Percentiles rank a stretch among this genome's conserved stretches.
phyloP scores from a whole-genome alignment of 2,329 filamentous ascomycete species.

The Aspergillus sp. region DNA sequence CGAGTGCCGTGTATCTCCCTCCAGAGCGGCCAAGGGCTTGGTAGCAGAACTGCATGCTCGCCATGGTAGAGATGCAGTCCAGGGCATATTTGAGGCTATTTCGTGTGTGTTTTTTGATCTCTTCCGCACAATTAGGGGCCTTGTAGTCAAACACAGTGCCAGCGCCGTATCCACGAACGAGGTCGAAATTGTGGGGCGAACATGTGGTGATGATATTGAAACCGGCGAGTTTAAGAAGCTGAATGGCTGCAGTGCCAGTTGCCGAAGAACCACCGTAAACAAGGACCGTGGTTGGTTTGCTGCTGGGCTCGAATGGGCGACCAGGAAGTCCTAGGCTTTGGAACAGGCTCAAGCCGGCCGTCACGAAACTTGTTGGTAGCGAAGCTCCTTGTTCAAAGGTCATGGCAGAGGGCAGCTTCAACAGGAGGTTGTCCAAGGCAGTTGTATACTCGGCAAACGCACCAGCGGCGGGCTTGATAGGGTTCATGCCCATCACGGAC shows the following conservation, averaged over 20 bases:
- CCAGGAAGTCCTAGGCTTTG: conserved; percentile 16
- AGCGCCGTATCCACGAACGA: conserved; percentile 40
- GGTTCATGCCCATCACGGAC: conserved; percentile 23
- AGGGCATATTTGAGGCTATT: conserved; percentile 9
- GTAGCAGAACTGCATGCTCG: conserved; percentile 13
- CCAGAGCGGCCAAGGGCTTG: conserved; percentile 13
- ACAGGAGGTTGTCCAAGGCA: conserved; percentile 17
- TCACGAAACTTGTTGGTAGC: conserved; percentile 19
- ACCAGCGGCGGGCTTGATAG: conserved; percentile 19
- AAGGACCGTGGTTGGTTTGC: neutral
- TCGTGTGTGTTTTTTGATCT: conserved; percentile 12
- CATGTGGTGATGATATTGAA: conserved; percentile 34
- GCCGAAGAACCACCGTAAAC: conserved; percentile 28
- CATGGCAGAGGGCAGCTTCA: conserved; percentile 23
- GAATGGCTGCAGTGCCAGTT: conserved; percentile 37
- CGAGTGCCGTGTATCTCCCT: conserved; percentile 15
- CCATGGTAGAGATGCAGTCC: conserved; percentile 7
- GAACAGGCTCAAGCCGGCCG: conserved; percentile 23
- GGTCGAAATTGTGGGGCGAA: conserved; percentile 21
- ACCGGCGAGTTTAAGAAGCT: conserved; percentile 35
- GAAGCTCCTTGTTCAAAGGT: conserved; percentile 22
- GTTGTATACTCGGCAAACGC: conserved; percentile 31
- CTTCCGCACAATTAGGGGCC: conserved; percentile 2
- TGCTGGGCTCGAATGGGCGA: neutral
- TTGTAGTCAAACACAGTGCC: conserved; percentile 7